These are phyloP conservation scores for Byssochlamys sp. DNA, from an alignment of 2,329 filamentous ascomycete species.

Conservation along the genomic window DNA sequence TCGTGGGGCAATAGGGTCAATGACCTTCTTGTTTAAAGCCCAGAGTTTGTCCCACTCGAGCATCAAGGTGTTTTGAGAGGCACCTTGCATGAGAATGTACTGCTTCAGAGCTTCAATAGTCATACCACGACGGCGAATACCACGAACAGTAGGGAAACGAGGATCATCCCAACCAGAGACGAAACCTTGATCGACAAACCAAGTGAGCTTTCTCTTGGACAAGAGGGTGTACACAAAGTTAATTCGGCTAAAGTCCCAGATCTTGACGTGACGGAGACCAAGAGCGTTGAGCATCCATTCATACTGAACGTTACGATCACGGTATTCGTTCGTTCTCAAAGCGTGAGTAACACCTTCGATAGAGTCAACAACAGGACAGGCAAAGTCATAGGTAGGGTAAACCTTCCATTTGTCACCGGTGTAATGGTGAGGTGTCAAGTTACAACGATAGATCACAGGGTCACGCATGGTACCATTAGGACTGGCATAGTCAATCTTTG, in stretches of 20 bases:
- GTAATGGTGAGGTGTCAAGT: constrained; percentile 54
- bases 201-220: constrained; percentile 44
- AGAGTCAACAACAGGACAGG: constrained; percentile 55
- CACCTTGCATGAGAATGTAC: constrained; percentile 43
- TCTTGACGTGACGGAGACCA: constrained; percentile 36
- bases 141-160: constrained; percentile 42
- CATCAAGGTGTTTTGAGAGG: constrained; percentile 40
- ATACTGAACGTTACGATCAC: constrained; percentile 44
- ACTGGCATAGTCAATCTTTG: constrained; percentile 84
- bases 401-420: constrained; percentile 56
- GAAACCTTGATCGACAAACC: constrained; percentile 38
- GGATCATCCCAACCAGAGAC: constrained; percentile 46
- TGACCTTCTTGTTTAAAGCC: constrained; percentile 65
- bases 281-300: constrained; percentile 43
- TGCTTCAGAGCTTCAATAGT: constrained; percentile 41
- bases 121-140: constrained; percentile 42
- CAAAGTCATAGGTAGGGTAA: constrained; percentile 59
- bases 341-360: constrained; percentile 57
- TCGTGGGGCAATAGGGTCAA: constrained; percentile 65
- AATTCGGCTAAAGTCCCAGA: constrained; percentile 46
- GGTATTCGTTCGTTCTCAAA: constrained; percentile 53
- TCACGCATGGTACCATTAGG: constrained; percentile 93
- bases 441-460: constrained; percentile 95
- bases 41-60: constrained; percentile 43
- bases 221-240: constrained; percentile 44